Base-by-base conservation (phyloP, 345 rosid species). In the Camelina laxa region DNA sequence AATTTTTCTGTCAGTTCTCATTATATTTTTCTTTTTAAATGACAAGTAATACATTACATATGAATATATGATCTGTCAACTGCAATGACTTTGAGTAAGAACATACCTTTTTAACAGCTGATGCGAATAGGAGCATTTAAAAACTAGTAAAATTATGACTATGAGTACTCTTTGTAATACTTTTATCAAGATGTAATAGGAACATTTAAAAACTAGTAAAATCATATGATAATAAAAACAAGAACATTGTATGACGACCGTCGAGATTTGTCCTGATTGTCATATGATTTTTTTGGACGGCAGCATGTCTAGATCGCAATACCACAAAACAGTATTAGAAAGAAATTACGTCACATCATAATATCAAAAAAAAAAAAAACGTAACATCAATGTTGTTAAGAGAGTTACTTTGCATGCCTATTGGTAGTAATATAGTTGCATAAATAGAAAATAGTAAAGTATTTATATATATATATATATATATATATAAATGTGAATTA, bases 171-270 rank as follows among this genome's bases (percentile, higher is more conserved):
- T 71, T 6, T 30, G 6, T 58, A 49, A 49, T 49, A 48, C 27
- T 21, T 22, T 35, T 35, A 45, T 57, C 31, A 33, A 45, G 35
- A 70, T 19, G 27, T 22, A 60, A 21, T n/a, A n/a, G n/a, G n/a
- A n/a, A n/a, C n/a, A n/a, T n/a, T n/a, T n/a, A n/a, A n/a, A n/a
- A n/a, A n/a, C n/a, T n/a, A n/a, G n/a, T n/a, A n/a, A n/a, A n/a
- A n/a, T 13, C 20, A 35, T 47, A 58, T 70, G 39, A 48, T 48
- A 16, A 70, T 14, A 8, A 35, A 13, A 60, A 10, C 15, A 71
- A 60, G 27, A 70, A 21, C 59, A 10, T 48, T 48, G 41, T 36
- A 48, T 59, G 66, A 70, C 74, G 66, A 70, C 14, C 60, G 20
- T 59, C 58, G 21, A 70, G 66, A 59, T 70, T 45, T 70, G 35